Evolutionary conservation across 257 asterid genomes (phyloP).

Genomic region (Solanum neorickii): DNA sequence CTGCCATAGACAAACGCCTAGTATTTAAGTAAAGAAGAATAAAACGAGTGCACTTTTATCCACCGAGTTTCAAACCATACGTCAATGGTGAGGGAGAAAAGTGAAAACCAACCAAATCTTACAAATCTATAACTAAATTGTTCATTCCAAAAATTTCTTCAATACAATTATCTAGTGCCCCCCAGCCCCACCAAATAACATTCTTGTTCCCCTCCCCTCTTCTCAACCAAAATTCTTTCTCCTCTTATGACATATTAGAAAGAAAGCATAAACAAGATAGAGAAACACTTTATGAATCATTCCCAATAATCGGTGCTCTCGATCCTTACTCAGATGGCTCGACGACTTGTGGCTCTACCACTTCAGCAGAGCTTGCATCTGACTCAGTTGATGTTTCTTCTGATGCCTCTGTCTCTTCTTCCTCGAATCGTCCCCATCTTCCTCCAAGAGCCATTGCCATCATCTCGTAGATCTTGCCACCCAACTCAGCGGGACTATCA

Average conservation of each 20-base stretch:
- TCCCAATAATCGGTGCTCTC: slow-evolving; percentile 24
- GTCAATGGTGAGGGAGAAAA: background rate
- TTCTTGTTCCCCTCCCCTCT: background rate
- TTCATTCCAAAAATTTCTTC: background rate
- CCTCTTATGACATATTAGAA: background rate
- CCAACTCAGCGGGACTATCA: slow-evolving; percentile 89
- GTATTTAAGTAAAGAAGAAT: background rate
- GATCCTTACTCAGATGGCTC: slow-evolving; percentile 93
- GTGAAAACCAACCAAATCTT: background rate
- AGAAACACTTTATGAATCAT: slow-evolving; percentile 58
- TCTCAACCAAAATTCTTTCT: background rate
- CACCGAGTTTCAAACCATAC: background rate
- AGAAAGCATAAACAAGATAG: background rate
- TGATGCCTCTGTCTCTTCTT: slow-evolving; percentile 11
- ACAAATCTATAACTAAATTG: background rate
- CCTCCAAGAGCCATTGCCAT: slow-evolving; percentile 99
- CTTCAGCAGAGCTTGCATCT: slow-evolving; percentile 20
- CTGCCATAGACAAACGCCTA: too few relatives aligned
- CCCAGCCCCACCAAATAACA: background rate
- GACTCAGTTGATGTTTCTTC: slow-evolving; percentile 9
- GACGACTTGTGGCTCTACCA: slow-evolving; percentile 34
- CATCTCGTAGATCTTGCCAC: slow-evolving; percentile 95
- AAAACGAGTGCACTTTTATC: background rate
- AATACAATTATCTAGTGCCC: background rate
- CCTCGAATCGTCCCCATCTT: slow-evolving; percentile 86